Evolutionary conservation across 129 eudicot species (phyloP).

Genomic region (Chrysanthemum seticuspe): DNA sequence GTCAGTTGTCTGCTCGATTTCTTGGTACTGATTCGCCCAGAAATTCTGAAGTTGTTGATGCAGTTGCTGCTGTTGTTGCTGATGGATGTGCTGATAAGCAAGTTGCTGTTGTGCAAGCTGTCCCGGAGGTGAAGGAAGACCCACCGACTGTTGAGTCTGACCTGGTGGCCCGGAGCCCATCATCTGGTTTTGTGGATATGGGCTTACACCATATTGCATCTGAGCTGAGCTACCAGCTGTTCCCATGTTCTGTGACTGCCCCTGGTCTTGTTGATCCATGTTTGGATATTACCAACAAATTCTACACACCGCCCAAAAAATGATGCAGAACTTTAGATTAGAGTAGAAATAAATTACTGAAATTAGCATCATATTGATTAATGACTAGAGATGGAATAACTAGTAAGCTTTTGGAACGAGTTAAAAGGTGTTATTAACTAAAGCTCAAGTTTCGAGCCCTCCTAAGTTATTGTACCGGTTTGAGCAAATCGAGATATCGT

Average conservation of each 20-base stretch:
- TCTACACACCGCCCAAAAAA: background rate
- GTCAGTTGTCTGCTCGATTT: conserved; percentile 14
- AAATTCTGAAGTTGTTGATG: conserved; percentile 15
- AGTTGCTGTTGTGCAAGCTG: conserved; percentile 15
- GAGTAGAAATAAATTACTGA: background rate
- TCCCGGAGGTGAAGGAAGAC: conserved; percentile 33
- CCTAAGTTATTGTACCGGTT: too few species aligned
- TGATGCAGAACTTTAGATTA: background rate
- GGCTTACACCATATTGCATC: conserved; percentile 52
- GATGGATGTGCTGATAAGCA: conserved; percentile 15
- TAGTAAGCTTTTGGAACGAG: too few species aligned
- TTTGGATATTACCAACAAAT: background rate
- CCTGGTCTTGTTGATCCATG: conserved; percentile 89
- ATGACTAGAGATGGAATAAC: too few species aligned
- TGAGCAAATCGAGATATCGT: too few species aligned
- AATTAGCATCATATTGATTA: background rate
- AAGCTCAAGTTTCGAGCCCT: too few species aligned
- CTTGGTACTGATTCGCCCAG: conserved; percentile 10
- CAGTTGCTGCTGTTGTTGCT: conserved; percentile 13
- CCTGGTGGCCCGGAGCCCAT: conserved; percentile 47
- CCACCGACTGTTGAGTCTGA: conserved; percentile 46
- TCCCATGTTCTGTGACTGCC: conserved; percentile 47
- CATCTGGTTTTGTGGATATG: conserved; percentile 76
- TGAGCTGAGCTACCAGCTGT: conserved; percentile 44
- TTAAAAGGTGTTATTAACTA: too few species aligned